Conservation (phyloP, 2,329 filamentous ascomycete genomes). For the Alternaria arborescens region DNA sequence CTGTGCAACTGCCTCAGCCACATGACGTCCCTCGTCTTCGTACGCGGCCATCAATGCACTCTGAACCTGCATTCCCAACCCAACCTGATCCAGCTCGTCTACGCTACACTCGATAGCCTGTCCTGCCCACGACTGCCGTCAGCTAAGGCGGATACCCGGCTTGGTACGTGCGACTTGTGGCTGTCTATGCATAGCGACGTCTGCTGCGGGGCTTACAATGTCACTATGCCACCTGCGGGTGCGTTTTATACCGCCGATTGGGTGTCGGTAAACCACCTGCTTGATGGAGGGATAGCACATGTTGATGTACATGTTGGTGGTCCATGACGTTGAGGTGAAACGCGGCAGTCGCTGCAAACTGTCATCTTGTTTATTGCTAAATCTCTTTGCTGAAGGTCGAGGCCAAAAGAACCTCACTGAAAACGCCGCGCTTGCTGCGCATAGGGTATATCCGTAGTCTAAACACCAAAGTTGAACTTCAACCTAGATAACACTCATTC, state of each 20-base stretch:
- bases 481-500: conserved; percentile 2
- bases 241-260: conserved; percentile 16
- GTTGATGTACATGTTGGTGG: conserved; percentile 5
- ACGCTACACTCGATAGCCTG: background rate
- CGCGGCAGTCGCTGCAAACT: background rate
- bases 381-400: background rate
- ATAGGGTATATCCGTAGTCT: conserved; percentile 19
- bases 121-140: background rate
- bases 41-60: background rate
- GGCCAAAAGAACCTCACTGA: background rate
- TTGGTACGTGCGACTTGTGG: conserved; percentile 11
- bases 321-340: conserved; percentile 13
- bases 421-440: conserved; percentile 16
- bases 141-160: conserved; percentile 17
- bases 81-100: background rate
- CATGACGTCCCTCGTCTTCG: conserved; percentile 19
- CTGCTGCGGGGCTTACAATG: conserved; percentile 17
- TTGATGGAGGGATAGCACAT: conserved; percentile 9
- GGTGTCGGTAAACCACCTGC: conserved; percentile 11
- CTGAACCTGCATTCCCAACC: background rate
- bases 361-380: conserved; percentile 1
- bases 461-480: conserved; percentile 7
- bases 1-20: conserved; percentile 14
- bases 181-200: conserved; percentile 19
- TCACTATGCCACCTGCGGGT: background rate